phyloP scores from a whole-genome alignment of 2,329 filamentous ascomycete species.

The Coniochaeta ligniaria region DNA sequence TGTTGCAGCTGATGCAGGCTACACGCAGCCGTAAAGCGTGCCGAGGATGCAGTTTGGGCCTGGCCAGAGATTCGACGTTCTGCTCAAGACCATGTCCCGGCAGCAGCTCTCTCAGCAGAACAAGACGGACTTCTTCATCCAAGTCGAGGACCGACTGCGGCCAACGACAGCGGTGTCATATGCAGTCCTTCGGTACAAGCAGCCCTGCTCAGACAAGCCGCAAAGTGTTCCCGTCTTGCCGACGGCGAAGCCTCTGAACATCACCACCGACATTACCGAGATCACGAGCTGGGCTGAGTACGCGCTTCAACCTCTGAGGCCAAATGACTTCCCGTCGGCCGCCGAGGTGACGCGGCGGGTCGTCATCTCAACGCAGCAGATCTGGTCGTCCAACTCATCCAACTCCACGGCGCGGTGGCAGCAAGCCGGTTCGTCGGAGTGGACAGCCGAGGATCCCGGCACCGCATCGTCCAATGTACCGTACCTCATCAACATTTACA shows the following conservation, averaged over 20 bases:
- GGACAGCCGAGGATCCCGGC: slow-evolving; percentile 37
- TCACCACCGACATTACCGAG: slow-evolving; percentile 24
- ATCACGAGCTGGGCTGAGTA: slow-evolving; percentile 33
- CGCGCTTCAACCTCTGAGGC: slow-evolving; percentile 29
- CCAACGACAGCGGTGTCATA: neutral
- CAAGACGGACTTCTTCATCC: slow-evolving; percentile 31
- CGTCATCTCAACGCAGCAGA: slow-evolving; percentile 34
- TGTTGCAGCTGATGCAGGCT: slow-evolving; percentile 54
- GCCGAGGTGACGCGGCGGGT: slow-evolving; percentile 42
- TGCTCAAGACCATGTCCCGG: slow-evolving; percentile 44
- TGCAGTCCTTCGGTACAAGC: slow-evolving; percentile 8
- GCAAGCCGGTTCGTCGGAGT: too few species aligned
- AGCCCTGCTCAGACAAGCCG: neutral
- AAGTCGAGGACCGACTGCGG: slow-evolving; percentile 30
- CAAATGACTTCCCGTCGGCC: slow-evolving; percentile 27
- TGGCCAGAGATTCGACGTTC: slow-evolving; percentile 51
- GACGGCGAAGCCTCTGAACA: slow-evolving; percentile 16
- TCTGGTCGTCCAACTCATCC: slow-evolving; percentile 14
- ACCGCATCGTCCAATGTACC: slow-evolving; percentile 16
- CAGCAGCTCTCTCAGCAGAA: slow-evolving; percentile 30
- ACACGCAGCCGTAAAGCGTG: slow-evolving; percentile 35
- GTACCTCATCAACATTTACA: slow-evolving; percentile 37
- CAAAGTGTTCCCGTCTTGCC: slow-evolving; percentile 16
- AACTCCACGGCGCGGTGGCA: too few species aligned
- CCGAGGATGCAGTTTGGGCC: slow-evolving; percentile 43